Conservation (phyloP, 2,329 filamentous ascomycete genomes). For the Alternaria alternata region DNA sequence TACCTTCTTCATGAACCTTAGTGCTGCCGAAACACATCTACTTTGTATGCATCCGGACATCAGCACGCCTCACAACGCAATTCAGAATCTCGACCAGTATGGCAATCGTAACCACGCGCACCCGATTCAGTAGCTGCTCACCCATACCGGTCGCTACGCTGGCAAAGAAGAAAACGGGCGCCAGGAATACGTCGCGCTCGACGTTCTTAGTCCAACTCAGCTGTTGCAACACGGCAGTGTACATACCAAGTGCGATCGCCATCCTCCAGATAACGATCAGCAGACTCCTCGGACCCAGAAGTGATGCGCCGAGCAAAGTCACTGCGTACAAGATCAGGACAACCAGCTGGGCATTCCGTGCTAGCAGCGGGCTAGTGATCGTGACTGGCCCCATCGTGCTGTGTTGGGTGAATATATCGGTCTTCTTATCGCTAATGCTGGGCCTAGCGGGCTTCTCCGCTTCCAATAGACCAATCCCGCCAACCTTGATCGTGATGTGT, state of each 20-base stretch:
- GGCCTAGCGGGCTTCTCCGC: neutral
- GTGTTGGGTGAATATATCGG: too few species aligned
- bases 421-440: neutral
- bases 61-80: neutral
- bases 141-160: conserved; percentile 49
- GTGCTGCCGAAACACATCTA: neutral
- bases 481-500: conserved; percentile 4
- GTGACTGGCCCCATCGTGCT: conserved; percentile 1
- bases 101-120: neutral
- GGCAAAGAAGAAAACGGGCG: neutral
- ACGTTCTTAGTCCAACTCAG: neutral
- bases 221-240: neutral
- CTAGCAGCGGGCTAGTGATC: neutral
- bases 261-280: conserved; percentile 8
- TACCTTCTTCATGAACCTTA: neutral
- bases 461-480: neutral
- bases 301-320: neutral
- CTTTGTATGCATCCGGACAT: neutral
- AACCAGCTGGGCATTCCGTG: neutral
- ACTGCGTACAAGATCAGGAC: neutral
- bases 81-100: neutral
- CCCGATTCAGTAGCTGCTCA: neutral
- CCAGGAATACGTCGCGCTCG: conserved; percentile 5
- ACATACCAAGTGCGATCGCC: neutral
- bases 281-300: conserved; percentile 3